These are phyloP conservation scores for Nymphaea thermarum DNA, from an alignment of 164 flowering plant species.

Conservation along the genomic window DNA sequence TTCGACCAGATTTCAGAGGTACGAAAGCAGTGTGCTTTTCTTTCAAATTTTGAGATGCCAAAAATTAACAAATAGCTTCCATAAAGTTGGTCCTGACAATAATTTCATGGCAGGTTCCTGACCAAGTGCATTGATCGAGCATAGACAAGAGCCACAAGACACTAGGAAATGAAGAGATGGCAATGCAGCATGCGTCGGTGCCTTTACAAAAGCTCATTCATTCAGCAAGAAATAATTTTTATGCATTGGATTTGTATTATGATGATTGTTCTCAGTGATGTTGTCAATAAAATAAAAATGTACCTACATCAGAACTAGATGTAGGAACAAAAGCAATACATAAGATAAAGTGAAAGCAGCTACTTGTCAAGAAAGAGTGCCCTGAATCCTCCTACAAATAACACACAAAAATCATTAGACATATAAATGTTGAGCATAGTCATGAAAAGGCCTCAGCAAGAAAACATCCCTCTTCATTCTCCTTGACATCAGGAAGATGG, in stretches of 20 bases:
- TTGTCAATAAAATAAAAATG: neutral
- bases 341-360: too few relatives aligned
- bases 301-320: too few relatives aligned
- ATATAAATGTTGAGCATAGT: too few relatives aligned
- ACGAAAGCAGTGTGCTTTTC: neutral
- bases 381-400: neutral
- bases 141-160: neutral
- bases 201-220: neutral
- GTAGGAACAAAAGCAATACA: too few relatives aligned
- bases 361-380: too few relatives aligned
- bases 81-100: neutral
- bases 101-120: neutral
- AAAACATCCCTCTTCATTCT: slow-evolving; percentile 70
- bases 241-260: neutral
- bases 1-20: neutral
- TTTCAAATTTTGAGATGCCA: too few relatives aligned
- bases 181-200: neutral
- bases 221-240: too few relatives aligned
- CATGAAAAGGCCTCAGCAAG: slow-evolving; percentile 18
- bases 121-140: neutral
- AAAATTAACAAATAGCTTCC: neutral
- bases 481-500: slow-evolving; percentile 58
- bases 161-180: neutral
- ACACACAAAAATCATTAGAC: neutral
- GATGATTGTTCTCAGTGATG: neutral